phyloP scores from a whole-genome alignment of 768 basidiomycete species.

The Boletus sp. region DNA sequence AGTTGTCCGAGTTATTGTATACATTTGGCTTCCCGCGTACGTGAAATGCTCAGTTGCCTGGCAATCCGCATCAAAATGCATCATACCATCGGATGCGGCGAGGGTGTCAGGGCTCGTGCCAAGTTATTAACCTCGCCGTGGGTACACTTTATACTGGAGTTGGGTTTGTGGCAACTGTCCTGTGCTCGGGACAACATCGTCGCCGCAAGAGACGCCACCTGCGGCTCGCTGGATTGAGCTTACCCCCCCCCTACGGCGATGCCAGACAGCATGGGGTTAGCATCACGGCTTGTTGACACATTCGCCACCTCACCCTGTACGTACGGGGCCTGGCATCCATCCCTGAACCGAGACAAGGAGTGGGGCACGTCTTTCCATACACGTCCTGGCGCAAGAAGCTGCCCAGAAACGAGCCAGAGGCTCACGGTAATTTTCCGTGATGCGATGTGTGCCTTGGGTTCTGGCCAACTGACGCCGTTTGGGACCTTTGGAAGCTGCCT shows the following conservation, averaged over 20 bases:
- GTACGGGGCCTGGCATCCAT: not conserved
- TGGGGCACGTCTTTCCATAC: constrained; percentile 17
- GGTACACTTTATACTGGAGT: not conserved
- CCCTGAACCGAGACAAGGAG: not conserved
- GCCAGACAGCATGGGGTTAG: not conserved
- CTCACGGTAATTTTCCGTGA: constrained; percentile 9
- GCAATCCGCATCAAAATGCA: constrained; percentile 22
- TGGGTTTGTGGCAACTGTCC: not conserved
- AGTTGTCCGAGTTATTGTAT: not conserved
- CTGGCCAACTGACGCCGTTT: constrained; percentile 9
- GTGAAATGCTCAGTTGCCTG: constrained; percentile 20
- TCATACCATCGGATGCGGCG: constrained; percentile 2
- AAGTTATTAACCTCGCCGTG: not conserved
- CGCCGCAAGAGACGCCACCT: not conserved
- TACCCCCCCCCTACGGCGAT: too few relatives aligned
- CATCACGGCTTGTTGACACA: constrained; percentile 6
- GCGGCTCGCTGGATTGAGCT: not conserved
- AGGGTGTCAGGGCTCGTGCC: constrained; percentile 4
- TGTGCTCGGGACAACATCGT: not conserved
- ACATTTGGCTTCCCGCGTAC: constrained; percentile 12
- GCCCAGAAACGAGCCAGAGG: constrained; percentile 13
- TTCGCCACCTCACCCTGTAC: constrained; percentile 4
- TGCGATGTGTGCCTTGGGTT: constrained; percentile 6
- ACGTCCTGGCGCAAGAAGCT: constrained; percentile 13
- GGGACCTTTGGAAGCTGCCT: constrained; percentile 3